Percentiles rank a stretch among this genome's conserved stretches.
These are phyloP conservation scores for Botrytis tulipae DNA, from an alignment of 2,329 filamentous ascomycete species.

Conservation along the genomic window DNA sequence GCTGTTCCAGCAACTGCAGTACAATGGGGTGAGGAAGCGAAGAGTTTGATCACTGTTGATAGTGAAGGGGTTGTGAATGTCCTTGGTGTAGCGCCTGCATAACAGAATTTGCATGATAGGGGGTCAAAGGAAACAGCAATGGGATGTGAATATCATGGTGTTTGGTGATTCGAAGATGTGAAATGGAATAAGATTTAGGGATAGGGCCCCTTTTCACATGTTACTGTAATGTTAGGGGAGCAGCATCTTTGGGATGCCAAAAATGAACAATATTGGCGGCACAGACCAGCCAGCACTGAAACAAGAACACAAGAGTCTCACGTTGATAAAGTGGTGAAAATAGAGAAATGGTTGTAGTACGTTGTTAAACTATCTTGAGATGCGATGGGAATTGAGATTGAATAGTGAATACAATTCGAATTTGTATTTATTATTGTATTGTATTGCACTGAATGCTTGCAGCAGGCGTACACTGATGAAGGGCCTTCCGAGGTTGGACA, in stretches of 20 bases:
- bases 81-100: conserved; percentile 45
- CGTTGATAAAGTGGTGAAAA: not conserved
- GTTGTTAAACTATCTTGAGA: not conserved
- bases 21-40: conserved; percentile 74
- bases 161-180: conserved; percentile 14
- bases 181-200: conserved; percentile 11
- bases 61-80: conserved; percentile 73
- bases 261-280: conserved; percentile 14
- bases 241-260: conserved; percentile 8
- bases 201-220: not conserved
- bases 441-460: not conserved
- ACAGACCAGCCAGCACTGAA: not conserved
- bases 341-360: not conserved
- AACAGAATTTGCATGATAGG: conserved; percentile 2
- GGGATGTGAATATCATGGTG: conserved; percentile 16
- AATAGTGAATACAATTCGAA: not conserved
- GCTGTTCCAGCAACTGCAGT: conserved; percentile 71
- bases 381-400: not conserved
- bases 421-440: not conserved
- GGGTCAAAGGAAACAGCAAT: not conserved
- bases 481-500: not conserved
- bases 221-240: conserved; percentile 17
- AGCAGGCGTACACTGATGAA: not conserved
- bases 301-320: not conserved
- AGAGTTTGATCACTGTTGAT: conserved; percentile 72